These are phyloP conservation scores for Podospora tetraspora DNA, from an alignment of 495 filamentous ascomycete species.

Conservation along the genomic window DNA sequence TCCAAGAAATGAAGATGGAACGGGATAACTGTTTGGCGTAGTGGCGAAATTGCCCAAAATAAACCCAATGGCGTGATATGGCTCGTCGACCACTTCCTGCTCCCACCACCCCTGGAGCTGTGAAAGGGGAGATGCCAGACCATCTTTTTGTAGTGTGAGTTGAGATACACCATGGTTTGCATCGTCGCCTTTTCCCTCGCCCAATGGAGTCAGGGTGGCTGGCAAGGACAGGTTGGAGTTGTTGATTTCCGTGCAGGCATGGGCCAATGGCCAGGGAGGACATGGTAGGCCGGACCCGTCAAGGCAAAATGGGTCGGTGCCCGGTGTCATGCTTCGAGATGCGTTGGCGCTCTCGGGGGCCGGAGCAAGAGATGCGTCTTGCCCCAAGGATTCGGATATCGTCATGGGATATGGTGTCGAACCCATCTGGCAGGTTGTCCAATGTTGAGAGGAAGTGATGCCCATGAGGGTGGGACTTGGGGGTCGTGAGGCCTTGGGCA, in stretches of 20 bases:
- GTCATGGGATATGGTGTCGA: neutral
- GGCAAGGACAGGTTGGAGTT: too few relatives aligned
- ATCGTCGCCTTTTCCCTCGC: too few relatives aligned
- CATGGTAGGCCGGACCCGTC: too few relatives aligned
- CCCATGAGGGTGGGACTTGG: neutral
- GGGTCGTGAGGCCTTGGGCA: neutral
- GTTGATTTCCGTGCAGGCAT: too few relatives aligned
- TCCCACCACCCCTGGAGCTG: neutral
- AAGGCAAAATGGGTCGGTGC: too few relatives aligned
- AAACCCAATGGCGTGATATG: neutral
- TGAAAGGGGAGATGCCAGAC: neutral
- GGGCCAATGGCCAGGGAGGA: too few relatives aligned
- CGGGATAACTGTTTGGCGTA: neutral
- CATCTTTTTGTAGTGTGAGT: neutral
- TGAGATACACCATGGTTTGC: too few relatives aligned
- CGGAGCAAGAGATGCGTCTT: neutral
- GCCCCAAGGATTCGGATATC: neutral
- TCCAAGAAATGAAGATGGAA: neutral
- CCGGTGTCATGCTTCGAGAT: too few relatives aligned
- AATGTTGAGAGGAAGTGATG: neutral
- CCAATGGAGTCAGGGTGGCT: too few relatives aligned
- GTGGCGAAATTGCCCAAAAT: neutral
- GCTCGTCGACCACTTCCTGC: neutral
- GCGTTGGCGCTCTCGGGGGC: too few relatives aligned
- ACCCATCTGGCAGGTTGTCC: neutral